Percentiles rank a stretch among this genome's conserved stretches.
phyloP scores from a whole-genome alignment of 139 green algal species.

The Ostreobium quekettii region DNA sequence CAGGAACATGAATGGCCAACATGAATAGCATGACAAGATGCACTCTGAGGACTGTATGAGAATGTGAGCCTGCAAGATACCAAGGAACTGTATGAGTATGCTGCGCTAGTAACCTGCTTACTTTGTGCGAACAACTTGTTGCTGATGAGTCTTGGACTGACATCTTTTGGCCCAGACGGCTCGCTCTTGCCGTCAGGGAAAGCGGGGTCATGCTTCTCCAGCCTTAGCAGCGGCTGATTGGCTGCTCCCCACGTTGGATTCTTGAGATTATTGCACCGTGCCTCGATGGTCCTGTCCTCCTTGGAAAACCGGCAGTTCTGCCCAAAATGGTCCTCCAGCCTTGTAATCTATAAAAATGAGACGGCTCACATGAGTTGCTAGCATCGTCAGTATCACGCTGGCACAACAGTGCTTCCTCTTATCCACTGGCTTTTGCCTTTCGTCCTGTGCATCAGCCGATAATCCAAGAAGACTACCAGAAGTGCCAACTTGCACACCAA shows the following conservation, averaged over 20 bases:
- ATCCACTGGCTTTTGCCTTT: background rate
- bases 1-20: too few relatives aligned
- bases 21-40: too few relatives aligned
- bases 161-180: conserved; percentile 2
- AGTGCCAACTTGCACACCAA: background rate
- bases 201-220: background rate
- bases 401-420: background rate
- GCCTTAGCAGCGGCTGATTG: conserved; percentile 1
- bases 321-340: conserved; percentile 7
- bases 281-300: conserved; percentile 14
- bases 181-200: conserved; percentile 4
- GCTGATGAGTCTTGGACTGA: conserved; percentile 21
- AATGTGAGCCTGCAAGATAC: too few relatives aligned
- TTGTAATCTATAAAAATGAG: conserved; percentile 2
- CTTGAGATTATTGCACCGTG: conserved; percentile 16
- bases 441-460: background rate
- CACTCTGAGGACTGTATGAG: too few relatives aligned
- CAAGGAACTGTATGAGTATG: too few relatives aligned
- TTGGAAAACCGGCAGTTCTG: background rate
- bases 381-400: background rate
- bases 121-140: conserved; percentile 14
- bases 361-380: background rate
- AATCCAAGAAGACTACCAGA: background rate
- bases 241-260: conserved; percentile 1
- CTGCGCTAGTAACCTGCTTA: too few relatives aligned